Conservation (phyloP, 78 protist species). For the Protostelium mycophagum region DNA sequence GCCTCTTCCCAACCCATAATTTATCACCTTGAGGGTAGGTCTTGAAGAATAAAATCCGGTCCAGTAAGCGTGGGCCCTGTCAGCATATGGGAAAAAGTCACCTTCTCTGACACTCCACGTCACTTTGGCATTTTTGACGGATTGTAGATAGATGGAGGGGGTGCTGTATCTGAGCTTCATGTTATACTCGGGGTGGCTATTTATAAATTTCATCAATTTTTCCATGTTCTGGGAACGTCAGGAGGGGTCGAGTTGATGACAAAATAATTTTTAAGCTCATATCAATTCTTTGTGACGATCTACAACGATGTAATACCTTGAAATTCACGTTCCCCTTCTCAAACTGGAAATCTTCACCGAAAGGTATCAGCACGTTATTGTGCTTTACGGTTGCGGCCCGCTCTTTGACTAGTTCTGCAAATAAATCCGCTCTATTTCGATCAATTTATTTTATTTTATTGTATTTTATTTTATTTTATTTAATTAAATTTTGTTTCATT, state of each 20-base stretch:
- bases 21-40: not conserved
- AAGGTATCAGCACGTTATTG: constrained; percentile 67
- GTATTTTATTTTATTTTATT: too few species aligned
- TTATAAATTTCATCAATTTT: constrained; percentile 68
- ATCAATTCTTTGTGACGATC: too few species aligned
- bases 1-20: not conserved
- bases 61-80: constrained; percentile 73
- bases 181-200: constrained; percentile 20
- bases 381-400: constrained; percentile 6
- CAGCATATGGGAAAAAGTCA: constrained; percentile 81
- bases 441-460: too few species aligned
- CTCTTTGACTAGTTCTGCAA: not conserved
- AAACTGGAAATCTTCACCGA: constrained; percentile 83
- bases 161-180: constrained; percentile 55
- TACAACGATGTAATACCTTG: too few species aligned
- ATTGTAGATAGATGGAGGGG: constrained; percentile 35
- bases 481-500: too few species aligned
- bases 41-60: constrained; percentile 72
- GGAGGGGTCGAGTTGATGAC: not conserved
- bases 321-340: constrained; percentile 60
- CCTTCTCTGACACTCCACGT: not conserved
- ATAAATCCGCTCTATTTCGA: not conserved
- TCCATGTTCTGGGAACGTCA: constrained; percentile 50
- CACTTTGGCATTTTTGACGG: not conserved
- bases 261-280: too few species aligned